Percentiles rank a stretch among this genome's conserved stretches.
Conservation (phyloP, 306 rosid genomes). For the Rubus parviflorus region DNA sequence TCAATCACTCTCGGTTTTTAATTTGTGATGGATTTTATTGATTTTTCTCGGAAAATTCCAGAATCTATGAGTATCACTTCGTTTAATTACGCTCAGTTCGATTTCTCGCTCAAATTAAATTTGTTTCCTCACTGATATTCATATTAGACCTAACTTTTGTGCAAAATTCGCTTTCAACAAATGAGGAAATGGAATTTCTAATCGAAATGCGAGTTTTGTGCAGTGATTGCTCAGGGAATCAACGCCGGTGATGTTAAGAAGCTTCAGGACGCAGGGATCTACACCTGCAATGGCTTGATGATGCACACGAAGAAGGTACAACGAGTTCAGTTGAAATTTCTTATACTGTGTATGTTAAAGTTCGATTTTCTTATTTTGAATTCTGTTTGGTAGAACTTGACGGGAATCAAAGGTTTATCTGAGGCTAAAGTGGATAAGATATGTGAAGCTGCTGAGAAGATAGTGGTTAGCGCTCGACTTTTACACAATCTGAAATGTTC, state of each 20-base stretch:
- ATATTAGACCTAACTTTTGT: neutral
- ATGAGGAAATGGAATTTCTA: neutral
- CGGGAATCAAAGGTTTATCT: slow-evolving; percentile 90
- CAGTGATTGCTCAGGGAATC: slow-evolving; percentile 94
- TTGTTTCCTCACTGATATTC: neutral
- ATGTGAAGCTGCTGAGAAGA: slow-evolving; percentile 97
- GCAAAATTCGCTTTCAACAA: neutral
- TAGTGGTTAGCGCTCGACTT: slow-evolving; percentile 58
- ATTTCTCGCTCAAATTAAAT: neutral
- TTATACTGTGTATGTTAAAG: neutral
- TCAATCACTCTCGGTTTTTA: neutral
- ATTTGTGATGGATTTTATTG: neutral
- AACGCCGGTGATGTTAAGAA: slow-evolving; percentile 98
- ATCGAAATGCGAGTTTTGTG: slow-evolving; percentile 21
- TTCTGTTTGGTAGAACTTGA: slow-evolving; percentile 58
- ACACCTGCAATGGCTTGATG: slow-evolving; percentile 96
- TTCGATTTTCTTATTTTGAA: neutral
- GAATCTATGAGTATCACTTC: neutral
- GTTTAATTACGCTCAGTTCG: neutral
- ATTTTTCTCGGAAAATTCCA: neutral
- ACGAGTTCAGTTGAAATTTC: slow-evolving; percentile 12
- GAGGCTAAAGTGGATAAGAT: slow-evolving; percentile 98
- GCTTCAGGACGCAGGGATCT: slow-evolving; percentile 98
- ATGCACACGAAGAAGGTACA: slow-evolving; percentile 96
- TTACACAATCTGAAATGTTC: slow-evolving; percentile 11